These are phyloP conservation scores for Auricularia sp. DNA, from an alignment of 768 basidiomycete species.

Conservation along the genomic window DNA sequence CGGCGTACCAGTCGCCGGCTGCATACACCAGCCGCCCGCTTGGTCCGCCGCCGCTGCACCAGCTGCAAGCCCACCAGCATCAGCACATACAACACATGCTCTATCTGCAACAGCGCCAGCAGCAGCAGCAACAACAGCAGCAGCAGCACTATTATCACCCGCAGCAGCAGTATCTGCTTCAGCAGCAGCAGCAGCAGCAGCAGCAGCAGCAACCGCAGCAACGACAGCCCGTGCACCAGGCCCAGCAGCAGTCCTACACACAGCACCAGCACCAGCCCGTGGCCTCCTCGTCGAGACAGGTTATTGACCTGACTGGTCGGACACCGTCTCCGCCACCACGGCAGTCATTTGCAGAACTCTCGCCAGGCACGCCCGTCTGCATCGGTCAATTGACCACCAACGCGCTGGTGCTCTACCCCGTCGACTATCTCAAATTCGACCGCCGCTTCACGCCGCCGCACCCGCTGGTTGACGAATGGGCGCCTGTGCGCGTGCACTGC, in stretches of 20 bases:
- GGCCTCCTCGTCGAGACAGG: constrained; percentile 1
- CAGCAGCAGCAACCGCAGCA: constrained; percentile 6
- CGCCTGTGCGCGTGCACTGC: constrained; percentile 56
- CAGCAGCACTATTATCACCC: constrained; percentile 20
- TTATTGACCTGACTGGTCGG: constrained; percentile 7
- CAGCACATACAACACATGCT: constrained; percentile 2
- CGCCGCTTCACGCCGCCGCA: constrained; percentile 26
- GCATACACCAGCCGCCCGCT: constrained; percentile 3
- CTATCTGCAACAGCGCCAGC: not conserved
- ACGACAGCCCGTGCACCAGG: constrained; percentile 2
- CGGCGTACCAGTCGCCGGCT: not conserved
- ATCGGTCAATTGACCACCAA: constrained; percentile 78
- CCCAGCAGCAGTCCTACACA: not conserved
- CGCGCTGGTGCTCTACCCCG: constrained; percentile 77
- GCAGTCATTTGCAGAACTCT: constrained; percentile 33
- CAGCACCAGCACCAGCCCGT: not conserved
- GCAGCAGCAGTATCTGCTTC: constrained; percentile 11
- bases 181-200: constrained; percentile 7
- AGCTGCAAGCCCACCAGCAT: constrained; percentile 1
- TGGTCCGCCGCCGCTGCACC: not conserved
- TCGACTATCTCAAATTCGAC: constrained; percentile 49
- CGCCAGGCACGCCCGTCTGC: constrained; percentile 77
- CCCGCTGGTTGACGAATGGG: constrained; percentile 40
- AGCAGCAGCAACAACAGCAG: constrained; percentile 13
- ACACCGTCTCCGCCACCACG: constrained; percentile 5